Percentiles rank a stretch among this genome's conserved stretches.
Conservation (phyloP, 441 rosid genomes). For the Corymbia calophylla region DNA sequence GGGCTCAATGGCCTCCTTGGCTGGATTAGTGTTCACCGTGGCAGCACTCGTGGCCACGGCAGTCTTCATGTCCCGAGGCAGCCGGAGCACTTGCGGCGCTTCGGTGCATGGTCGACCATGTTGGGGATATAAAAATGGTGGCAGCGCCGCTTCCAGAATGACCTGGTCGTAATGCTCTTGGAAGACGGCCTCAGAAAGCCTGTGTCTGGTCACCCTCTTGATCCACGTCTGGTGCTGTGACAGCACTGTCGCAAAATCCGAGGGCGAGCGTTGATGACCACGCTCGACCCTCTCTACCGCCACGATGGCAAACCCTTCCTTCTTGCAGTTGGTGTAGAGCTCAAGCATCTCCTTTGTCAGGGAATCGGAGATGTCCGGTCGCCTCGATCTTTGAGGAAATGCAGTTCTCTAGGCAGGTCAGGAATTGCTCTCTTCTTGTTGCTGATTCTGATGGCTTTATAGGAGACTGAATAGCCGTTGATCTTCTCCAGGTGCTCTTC, state of each 20-base stretch:
- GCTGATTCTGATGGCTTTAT: no score
- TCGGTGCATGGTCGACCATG: background rate
- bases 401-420: background rate
- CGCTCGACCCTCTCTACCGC: accelerated
- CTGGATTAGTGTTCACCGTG: accelerated
- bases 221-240: background rate
- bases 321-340: background rate
- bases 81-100: background rate
- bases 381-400: background rate
- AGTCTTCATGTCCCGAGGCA: no score
- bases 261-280: no score
- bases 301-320: background rate
- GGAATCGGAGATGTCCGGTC: background rate
- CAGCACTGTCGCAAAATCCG: background rate
- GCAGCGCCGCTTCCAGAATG: no score
- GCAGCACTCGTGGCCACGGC: background rate
- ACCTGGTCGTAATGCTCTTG: background rate
- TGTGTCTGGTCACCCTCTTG: background rate
- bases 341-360: background rate
- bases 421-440: background rate
- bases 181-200: background rate
- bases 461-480: no score
- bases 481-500: background rate
- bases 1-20: background rate
- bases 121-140: no score